Conservation (phyloP, 1,284 basidiomycete species). For the Takashimella koratensis region DNA sequence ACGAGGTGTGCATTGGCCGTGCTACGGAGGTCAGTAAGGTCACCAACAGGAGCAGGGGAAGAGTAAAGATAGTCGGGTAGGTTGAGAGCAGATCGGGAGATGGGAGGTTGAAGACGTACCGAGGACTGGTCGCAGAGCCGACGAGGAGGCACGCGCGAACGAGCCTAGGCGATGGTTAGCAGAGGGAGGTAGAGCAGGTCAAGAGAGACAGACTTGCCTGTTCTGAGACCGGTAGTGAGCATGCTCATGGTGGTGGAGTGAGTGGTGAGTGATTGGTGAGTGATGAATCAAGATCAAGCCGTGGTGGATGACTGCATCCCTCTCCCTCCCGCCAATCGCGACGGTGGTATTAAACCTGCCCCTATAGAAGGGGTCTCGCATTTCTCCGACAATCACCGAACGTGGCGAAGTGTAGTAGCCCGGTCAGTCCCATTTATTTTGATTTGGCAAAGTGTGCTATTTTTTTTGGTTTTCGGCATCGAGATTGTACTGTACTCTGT, state of each 20-base stretch:
- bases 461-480: too few species aligned
- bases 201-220: constrained; percentile 16
- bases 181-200: constrained; percentile 1
- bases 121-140: constrained; percentile 36
- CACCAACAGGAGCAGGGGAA: neutral
- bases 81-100: neutral
- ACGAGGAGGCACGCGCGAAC: constrained; percentile 28
- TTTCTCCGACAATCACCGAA: too few species aligned
- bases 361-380: too few species aligned
- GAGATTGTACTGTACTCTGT: too few species aligned
- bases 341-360: too few species aligned
- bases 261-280: constrained; percentile 1
- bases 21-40: constrained; percentile 12
- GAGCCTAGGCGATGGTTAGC: constrained; percentile 14
- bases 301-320: too few species aligned
- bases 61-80: neutral
- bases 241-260: constrained; percentile 27
- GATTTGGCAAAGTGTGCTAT: too few species aligned
- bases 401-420: too few species aligned
- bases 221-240: constrained; percentile 31
- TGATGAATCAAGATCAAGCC: too few species aligned
- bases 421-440: too few species aligned
- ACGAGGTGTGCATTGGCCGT: constrained; percentile 32
- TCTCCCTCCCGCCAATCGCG: too few species aligned
- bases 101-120: constrained; percentile 17